Evolutionary conservation across 257 asterid species (phyloP), one percentile per base, ranked within the genome.

Genomic region (Coffea canephora): DNA sequence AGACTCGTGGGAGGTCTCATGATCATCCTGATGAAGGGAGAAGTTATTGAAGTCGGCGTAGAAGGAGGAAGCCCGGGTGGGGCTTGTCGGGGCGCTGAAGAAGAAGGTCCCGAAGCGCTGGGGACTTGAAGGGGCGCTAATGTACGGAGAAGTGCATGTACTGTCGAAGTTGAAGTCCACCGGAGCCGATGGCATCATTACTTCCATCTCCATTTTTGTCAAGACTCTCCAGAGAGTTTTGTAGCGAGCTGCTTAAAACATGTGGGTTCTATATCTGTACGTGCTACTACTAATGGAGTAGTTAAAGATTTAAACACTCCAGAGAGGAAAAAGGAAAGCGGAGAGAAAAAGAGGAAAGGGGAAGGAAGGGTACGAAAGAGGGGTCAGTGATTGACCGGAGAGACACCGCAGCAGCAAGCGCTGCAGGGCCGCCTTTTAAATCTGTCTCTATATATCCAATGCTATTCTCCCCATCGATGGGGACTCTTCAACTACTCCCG

Each of bases 1-100:
- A 78, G 85, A n/a, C 25, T 25, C 39, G 75, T 25, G 36, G 69
- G 77, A 59, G 27, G 69, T 11, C 74, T 36, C 64, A 18, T 8
- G 64, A 55, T 46, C 8, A 74, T 46, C 7, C 72, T 50, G 55
- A 72, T 14, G 70, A 65, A 34, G 82, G 61, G 41, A 71, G 82
- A 36, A 69, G 69, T 18, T 25, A 43, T 67, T 79, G 86, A 71
- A 82, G 5, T 77, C 80, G 2, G 62, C 27, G 84, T 81, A 84
- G 86, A 71, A 82, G 83, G 87, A 66, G 41, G 87, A 69, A 49
- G 72, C 66, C 19, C 91, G 81, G 25, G 86, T 78, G 79, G 96
- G 94, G 78, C 91, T 87, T 45, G 88, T 62, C 10, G 98, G 97
- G 79, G 91, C 93, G 73, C 98, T 94, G 86, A 81, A 87, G 87